Conservation (phyloP, 352 stramenopile species). For the Lagenidium giganteum region DNA sequence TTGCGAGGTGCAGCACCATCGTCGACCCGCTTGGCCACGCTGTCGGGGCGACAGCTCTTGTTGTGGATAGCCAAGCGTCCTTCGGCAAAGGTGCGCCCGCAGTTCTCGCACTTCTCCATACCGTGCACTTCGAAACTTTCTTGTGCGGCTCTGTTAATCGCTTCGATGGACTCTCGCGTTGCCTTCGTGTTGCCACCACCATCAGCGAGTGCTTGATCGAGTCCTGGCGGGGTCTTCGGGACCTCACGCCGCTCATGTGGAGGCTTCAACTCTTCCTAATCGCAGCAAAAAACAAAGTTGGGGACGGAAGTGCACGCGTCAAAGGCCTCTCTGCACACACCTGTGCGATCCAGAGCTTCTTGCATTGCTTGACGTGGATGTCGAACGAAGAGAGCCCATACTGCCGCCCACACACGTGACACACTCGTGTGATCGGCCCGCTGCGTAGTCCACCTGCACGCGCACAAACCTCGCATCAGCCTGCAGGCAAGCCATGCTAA, state of each 20-base stretch:
- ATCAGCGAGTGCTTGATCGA: slow-evolving; percentile 16
- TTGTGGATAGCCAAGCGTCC: slow-evolving; percentile 65
- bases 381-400: slow-evolving; percentile 80
- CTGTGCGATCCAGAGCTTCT: slow-evolving; percentile 72
- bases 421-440: slow-evolving; percentile 64
- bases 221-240: slow-evolving; percentile 52
- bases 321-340: too few species aligned
- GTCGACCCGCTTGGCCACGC: slow-evolving; percentile 30
- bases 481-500: neutral
- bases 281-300: neutral
- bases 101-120: slow-evolving; percentile 79
- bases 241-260: slow-evolving; percentile 48
- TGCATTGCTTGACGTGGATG: slow-evolving; percentile 83
- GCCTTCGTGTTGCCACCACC: slow-evolving; percentile 17
- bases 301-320: neutral
- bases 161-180: slow-evolving; percentile 56
- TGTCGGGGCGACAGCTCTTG: slow-evolving; percentile 47
- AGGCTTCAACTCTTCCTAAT: slow-evolving; percentile 71
- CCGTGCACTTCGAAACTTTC: slow-evolving; percentile 69
- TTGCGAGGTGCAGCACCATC: slow-evolving; percentile 51
- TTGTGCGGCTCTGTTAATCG: slow-evolving; percentile 55
- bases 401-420: slow-evolving; percentile 72
- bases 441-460: too few species aligned
- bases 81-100: slow-evolving; percentile 69
- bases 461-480: neutral